Evolutionary conservation across 495 filamentous ascomycete genomes (phyloP).

Genomic region (Penicillium angulare): DNA sequence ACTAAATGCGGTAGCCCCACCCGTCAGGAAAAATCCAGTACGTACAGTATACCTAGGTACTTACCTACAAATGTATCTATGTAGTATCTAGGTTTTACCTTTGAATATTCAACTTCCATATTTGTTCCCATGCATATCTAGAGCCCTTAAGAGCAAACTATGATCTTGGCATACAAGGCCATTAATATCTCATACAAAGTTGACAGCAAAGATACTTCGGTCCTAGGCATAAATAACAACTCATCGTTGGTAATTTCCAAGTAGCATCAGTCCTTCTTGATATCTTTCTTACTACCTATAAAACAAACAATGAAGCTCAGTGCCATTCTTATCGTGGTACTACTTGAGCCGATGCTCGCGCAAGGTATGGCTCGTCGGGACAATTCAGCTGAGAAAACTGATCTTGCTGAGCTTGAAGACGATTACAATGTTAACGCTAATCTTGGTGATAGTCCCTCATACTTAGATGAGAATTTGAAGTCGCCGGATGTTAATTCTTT

Average conservation of each 20-base stretch:
- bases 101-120: neutral
- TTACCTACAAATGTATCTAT: no score
- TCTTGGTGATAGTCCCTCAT: neutral
- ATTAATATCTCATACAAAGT: neutral
- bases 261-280: neutral
- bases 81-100: no score
- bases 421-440: neutral
- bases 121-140: neutral
- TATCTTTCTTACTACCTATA: neutral
- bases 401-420: neutral
- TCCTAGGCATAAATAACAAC: neutral
- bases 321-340: neutral
- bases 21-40: no score
- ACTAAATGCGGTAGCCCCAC: no score
- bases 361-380: neutral
- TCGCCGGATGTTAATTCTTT: neutral
- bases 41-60: no score
- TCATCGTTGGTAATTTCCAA: neutral
- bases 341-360: neutral
- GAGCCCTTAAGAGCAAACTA: neutral
- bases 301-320: neutral
- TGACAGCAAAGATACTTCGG: no score
- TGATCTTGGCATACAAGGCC: neutral
- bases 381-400: neutral
- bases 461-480: neutral